Evolutionary conservation across 208 protist species (phyloP), one percentile per base, ranked within the genome.

Genomic region (Crithidia fasciculata): DNA sequence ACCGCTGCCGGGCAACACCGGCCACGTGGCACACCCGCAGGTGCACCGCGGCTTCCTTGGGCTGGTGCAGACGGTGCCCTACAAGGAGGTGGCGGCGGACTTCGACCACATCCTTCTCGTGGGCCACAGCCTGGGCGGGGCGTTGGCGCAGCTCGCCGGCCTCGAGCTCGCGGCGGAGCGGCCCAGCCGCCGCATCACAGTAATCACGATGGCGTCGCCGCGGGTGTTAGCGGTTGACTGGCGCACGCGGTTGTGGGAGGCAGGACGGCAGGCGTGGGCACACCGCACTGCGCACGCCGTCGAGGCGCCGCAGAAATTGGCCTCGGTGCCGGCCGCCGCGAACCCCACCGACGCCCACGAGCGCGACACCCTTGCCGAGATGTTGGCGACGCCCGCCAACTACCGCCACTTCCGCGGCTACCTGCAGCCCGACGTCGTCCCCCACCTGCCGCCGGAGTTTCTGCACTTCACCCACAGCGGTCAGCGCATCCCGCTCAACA

Each of bases 31-130:
- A 2, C 69, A 74, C n/a, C 69, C 69, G 59, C 47, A 67, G 36
- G 82, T 80, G 55, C 86, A 91, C 57, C 63, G 44, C 15, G 86
- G 86, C 7, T 91, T 88, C 66, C 64, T 85, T 44, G 71, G 82
- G 5, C 71, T 91, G 8, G 61, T 91, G 49, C 43, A 86, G 66
- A 85, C 80, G 28, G 76, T 91, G 65, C 73, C 69, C 8, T 87
- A 85, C 73, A 70, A 71, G n/a, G 73, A 84, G 52, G 76, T 78
- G 47, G 72, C 81, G 6, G 69, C 40, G 19, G 79, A 80, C 65
- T 91, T 85, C 72, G 83, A 91, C 61, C 74, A 86, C 43, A 80
- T 91, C 67, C 80, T 88, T 47, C 71, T 91, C 5, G 77, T 91
- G 19, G 83, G 86, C 7, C 86, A 91, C 81, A 91, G 83, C 63